A percentile compares a stretch with the other conserved stretches of the same genome.
Evolutionary conservation across 441 rosid genomes (phyloP).

Genomic region (Adansonia rubrostipa): DNA sequence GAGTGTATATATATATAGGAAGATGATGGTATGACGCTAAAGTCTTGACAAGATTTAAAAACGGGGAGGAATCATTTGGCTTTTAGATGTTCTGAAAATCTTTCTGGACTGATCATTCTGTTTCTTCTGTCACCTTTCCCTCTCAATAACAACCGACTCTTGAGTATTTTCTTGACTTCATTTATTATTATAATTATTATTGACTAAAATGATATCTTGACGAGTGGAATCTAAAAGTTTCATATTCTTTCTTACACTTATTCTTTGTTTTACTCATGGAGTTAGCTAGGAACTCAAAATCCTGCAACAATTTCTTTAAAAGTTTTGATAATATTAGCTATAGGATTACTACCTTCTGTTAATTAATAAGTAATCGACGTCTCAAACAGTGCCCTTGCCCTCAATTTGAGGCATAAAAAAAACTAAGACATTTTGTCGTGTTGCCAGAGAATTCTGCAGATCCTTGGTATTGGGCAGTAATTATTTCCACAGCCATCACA

Average conservation of each 20-base stretch:
- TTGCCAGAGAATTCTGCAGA: neutral
- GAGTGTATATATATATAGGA: conserved; percentile 22
- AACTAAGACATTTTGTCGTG: neutral
- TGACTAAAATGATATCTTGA: neutral
- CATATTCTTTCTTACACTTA: neutral
- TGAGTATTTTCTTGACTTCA: neutral
- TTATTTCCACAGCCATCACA: neutral
- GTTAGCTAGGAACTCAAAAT: neutral
- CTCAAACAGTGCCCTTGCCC: neutral
- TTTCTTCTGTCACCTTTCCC: conserved; percentile 16
- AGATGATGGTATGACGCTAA: neutral
- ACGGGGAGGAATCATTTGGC: conserved; percentile 36
- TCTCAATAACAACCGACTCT: neutral
- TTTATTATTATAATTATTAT: neutral
- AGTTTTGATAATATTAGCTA: neutral
- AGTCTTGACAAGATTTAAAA: neutral
- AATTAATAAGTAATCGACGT: neutral
- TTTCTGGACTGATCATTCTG: conserved; percentile 11
- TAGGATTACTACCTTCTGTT: neutral
- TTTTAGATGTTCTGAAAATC: conserved; percentile 14
- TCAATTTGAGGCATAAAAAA: neutral
- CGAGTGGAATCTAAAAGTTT: conserved; percentile 17
- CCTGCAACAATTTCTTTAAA: neutral
- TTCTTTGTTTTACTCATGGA: conserved; percentile 4
- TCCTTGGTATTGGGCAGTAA: neutral